phyloP scores from a whole-genome alignment of 352 stramenopile genomes.

The Pythium pectinolyticum region DNA sequence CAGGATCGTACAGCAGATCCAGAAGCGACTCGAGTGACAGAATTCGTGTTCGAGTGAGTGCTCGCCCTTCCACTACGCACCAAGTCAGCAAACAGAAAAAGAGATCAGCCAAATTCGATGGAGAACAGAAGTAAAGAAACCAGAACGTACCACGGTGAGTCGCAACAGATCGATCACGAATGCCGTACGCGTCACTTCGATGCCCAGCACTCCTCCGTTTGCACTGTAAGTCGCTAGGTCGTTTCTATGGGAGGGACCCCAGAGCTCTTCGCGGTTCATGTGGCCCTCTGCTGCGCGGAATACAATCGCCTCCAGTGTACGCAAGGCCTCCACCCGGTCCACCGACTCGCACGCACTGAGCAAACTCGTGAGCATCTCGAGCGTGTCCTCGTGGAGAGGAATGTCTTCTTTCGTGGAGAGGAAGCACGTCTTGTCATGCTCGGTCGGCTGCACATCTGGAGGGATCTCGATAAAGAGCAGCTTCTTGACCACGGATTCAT shows the following conservation, averaged over 20 bases:
- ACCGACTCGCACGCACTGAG: slow-evolving; percentile 59
- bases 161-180: slow-evolving; percentile 67
- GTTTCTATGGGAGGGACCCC: slow-evolving; percentile 42
- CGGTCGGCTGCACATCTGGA: slow-evolving; percentile 76
- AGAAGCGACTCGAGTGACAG: slow-evolving; percentile 77
- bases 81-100: slow-evolving; percentile 8
- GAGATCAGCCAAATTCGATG: slow-evolving; percentile 1
- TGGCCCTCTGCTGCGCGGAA: slow-evolving; percentile 80
- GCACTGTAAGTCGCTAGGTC: slow-evolving; percentile 55
- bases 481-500: slow-evolving; percentile 79
- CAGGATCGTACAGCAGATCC: slow-evolving; percentile 84
- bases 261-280: slow-evolving; percentile 71
- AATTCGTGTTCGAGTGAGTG: slow-evolving; percentile 75
- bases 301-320: slow-evolving; percentile 73
- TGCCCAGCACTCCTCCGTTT: slow-evolving; percentile 66
- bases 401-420: slow-evolving; percentile 82
- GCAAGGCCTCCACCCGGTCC: slow-evolving; percentile 70
- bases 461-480: slow-evolving; percentile 83
- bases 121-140: neutral
- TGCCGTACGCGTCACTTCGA: slow-evolving; percentile 54
- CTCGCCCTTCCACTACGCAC: slow-evolving; percentile 45
- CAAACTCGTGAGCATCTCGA: slow-evolving; percentile 58
- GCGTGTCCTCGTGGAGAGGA: slow-evolving; percentile 70
- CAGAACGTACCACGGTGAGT: slow-evolving; percentile 49
- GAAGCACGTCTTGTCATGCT: slow-evolving; percentile 86